A percentile compares a stretch with the other conserved stretches of the same genome.
Evolutionary conservation across 1,284 basidiomycete genomes (phyloP).

Genomic region (Entoloma clypeatum): DNA sequence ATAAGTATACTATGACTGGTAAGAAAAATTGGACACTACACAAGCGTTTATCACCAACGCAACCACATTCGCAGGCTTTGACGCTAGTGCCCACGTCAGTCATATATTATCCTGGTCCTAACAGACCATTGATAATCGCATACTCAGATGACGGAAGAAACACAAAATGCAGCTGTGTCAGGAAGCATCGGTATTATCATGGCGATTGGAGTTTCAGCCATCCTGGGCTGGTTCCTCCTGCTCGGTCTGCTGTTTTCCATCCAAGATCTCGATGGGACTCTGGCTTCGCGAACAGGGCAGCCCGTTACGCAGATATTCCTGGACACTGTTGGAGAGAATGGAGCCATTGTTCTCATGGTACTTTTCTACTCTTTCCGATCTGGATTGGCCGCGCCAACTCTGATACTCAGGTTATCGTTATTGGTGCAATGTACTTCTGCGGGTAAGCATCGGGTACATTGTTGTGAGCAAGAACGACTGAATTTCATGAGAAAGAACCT

Average conservation of each 20-base stretch:
- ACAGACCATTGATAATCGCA: neutral
- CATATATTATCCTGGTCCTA: neutral
- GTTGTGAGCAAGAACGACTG: neutral
- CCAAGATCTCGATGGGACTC: conserved; percentile 58
- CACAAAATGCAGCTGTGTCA: conserved; percentile 66
- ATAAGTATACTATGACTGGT: conserved; percentile 64
- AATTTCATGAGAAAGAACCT: conserved; percentile 37
- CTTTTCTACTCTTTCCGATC: conserved; percentile 8
- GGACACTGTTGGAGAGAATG: conserved; percentile 67
- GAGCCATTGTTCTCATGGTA: conserved; percentile 70
- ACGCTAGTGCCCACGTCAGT: conserved; percentile 65
- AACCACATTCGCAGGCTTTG: conserved; percentile 46
- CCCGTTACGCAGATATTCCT: conserved; percentile 75
- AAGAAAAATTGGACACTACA: conserved; percentile 13
- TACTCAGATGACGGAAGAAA: conserved; percentile 75
- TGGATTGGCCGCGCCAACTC: neutral
- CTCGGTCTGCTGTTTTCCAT: conserved; percentile 72
- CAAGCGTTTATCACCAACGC: conserved; percentile 4
- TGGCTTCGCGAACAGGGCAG: conserved; percentile 53
- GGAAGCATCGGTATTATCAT: conserved; percentile 64
- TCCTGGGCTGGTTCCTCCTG: conserved; percentile 71
- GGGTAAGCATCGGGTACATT: conserved; percentile 35
- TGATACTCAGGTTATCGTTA: conserved; percentile 50
- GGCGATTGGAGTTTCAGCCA: conserved; percentile 72
- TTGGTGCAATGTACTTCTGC: conserved; percentile 70